Percentiles rank a stretch among this genome's conserved stretches.
These are phyloP conservation scores for Annulohypoxylon nitens DNA, from an alignment of 495 filamentous ascomycete species.

Conservation along the genomic window DNA sequence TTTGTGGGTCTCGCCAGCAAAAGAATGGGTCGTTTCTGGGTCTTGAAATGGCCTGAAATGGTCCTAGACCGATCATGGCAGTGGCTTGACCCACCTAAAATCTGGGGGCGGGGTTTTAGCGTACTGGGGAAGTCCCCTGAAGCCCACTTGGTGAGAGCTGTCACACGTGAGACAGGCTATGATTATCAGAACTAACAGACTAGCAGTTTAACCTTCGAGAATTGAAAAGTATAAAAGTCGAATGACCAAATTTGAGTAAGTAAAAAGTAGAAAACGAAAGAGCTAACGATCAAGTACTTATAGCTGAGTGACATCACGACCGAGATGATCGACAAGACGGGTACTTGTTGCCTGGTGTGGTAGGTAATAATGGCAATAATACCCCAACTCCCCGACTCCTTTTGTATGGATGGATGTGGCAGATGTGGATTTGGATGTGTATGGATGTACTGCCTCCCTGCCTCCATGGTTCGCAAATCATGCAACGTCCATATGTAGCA, in stretches of 20 bases:
- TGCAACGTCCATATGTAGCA: conserved; percentile 12
- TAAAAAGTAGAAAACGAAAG: background rate
- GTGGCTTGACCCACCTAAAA: conserved; percentile 26
- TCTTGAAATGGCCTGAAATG: background rate
- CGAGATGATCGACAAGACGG: conserved; percentile 27
- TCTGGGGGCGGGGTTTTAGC: conserved; percentile 48
- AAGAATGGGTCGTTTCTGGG: conserved; percentile 2
- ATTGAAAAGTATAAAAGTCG: conserved; percentile 2
- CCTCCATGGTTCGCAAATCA: conserved; percentile 28
- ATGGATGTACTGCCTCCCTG: conserved; percentile 6
- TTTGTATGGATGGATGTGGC: conserved; percentile 7
- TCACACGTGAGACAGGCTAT: conserved; percentile 37
- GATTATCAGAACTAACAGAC: conserved; percentile 9
- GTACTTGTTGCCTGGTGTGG: conserved; percentile 26
- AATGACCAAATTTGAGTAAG: background rate
- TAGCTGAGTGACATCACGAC: conserved; percentile 39
- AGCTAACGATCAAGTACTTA: conserved; percentile 18
- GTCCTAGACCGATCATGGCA: conserved; percentile 16
- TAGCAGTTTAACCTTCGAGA: conserved; percentile 4
- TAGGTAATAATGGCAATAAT: conserved; percentile 30
- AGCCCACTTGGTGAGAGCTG: conserved; percentile 30
- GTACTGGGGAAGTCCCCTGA: conserved; percentile 28
- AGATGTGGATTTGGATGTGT: background rate
- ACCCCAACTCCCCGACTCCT: conserved; percentile 30
- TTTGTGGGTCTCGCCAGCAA: conserved; percentile 28